Conservation (phyloP, 345 rosid species). For the Hypericum androsaemum region DNA sequence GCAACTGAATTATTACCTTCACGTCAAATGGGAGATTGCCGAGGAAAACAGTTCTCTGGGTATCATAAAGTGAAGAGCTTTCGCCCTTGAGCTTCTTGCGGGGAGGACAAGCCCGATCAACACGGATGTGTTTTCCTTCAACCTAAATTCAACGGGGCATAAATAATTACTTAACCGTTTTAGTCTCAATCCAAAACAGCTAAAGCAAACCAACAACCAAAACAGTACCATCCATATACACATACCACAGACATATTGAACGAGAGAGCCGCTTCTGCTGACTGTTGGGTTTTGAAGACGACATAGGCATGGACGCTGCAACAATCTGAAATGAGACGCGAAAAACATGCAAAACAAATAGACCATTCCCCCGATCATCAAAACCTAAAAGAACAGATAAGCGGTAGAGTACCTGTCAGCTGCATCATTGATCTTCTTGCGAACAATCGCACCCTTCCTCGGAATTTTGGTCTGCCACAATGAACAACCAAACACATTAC, state of each 20-base stretch:
- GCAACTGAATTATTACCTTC: conserved; percentile 43
- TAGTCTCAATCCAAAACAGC: too few species aligned
- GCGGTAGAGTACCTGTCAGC: conserved; percentile 51
- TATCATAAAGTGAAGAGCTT: conserved; percentile 49
- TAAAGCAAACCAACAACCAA: neutral
- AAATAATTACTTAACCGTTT: too few species aligned
- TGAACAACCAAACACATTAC: conserved; percentile 6
- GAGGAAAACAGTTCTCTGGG: conserved; percentile 71
- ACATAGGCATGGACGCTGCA: conserved; percentile 90
- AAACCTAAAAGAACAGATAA: neutral
- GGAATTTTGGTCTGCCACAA: conserved; percentile 66
- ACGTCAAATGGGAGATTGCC: conserved; percentile 98
- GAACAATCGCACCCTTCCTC: conserved; percentile 68
- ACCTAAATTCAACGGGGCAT: conserved; percentile 27
- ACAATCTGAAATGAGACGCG: neutral
- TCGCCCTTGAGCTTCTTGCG: conserved; percentile 77
- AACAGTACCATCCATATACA: neutral
- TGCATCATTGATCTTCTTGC: conserved; percentile 65
- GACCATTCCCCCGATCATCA: neutral
- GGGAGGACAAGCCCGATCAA: conserved; percentile 96
- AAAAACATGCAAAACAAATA: neutral
- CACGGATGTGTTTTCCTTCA: conserved; percentile 85
- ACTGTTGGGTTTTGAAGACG: conserved; percentile 71
- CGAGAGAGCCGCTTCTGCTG: conserved; percentile 71
- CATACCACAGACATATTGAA: conserved; percentile 92